Conservation (phyloP, 179 eudicot genomes). For the Silene noctiflora region DNA sequence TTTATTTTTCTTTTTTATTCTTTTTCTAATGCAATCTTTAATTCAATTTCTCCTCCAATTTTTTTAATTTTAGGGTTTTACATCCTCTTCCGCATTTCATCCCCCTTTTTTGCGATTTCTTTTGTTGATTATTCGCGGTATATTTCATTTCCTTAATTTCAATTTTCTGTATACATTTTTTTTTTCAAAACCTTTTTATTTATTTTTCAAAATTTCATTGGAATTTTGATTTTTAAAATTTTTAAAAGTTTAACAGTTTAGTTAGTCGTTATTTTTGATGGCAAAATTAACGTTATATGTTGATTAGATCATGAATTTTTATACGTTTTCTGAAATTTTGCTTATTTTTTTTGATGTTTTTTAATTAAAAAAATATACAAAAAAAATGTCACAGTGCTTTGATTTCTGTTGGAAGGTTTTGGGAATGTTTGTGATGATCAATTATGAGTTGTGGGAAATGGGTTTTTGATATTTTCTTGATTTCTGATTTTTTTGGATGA, state of each 20-base stretch:
- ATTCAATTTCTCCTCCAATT: neutral
- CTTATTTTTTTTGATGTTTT: neutral
- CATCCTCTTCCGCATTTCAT: neutral
- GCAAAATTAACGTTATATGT: neutral
- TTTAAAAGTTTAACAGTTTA: neutral
- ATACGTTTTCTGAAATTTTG: neutral
- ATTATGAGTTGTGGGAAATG: neutral
- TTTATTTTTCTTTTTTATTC: neutral
- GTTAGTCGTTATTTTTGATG: neutral
- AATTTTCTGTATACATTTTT: neutral
- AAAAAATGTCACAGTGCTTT: neutral
- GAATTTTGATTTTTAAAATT: neutral
- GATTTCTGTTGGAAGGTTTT: neutral
- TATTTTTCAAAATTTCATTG: neutral
- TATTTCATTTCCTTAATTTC: neutral
- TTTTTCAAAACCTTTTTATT: neutral
- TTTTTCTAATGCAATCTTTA: neutral
- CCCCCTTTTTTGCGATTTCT: neutral
- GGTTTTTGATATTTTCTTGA: neutral
- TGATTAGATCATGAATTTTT: constrained; percentile 15
- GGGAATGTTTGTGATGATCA: neutral
- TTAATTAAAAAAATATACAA: no score
- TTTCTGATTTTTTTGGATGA: neutral
- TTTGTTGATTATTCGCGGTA: neutral
- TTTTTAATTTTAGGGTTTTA: neutral